phyloP scores from a whole-genome alignment of 805 yeast genomes.

The Candida jianshihensis region DNA sequence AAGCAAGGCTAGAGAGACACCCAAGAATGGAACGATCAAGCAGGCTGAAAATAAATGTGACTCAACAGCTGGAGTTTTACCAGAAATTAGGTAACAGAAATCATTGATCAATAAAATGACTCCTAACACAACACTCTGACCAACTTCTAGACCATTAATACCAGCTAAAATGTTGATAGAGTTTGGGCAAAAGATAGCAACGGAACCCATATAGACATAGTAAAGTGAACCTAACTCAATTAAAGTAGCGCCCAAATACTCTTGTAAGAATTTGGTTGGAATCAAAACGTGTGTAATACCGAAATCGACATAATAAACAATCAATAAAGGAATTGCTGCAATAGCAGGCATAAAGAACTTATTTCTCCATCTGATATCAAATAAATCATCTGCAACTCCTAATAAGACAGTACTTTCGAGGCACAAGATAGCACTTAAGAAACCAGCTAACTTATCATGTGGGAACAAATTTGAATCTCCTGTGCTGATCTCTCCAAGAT shows the following conservation, averaged over 20 bases:
- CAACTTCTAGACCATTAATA: slow-evolving; percentile 92
- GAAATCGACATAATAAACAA: slow-evolving; percentile 90
- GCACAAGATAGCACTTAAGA: slow-evolving; percentile 76
- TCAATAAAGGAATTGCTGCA: slow-evolving; percentile 83
- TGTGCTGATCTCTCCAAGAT: slow-evolving; percentile 23
- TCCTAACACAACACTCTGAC: slow-evolving; percentile 81
- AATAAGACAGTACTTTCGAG: slow-evolving; percentile 76
- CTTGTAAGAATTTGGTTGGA: slow-evolving; percentile 55
- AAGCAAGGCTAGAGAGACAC: slow-evolving; percentile 71
- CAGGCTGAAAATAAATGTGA: slow-evolving; percentile 80
- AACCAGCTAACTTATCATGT: slow-evolving; percentile 77
- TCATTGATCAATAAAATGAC: slow-evolving; percentile 71
- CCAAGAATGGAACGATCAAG: slow-evolving; percentile 77
- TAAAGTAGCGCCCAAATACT: slow-evolving; percentile 29
- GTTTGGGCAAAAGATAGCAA: slow-evolving; percentile 92
- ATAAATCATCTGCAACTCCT: slow-evolving; percentile 90
- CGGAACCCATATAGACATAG: slow-evolving; percentile 84
- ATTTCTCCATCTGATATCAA: slow-evolving; percentile 96
- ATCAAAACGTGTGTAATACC: slow-evolving; percentile 84
- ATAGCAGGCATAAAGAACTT: slow-evolving; percentile 93
- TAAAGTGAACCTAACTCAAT: slow-evolving; percentile 76
- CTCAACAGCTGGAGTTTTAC: slow-evolving; percentile 54
- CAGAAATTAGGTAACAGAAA: slow-evolving; percentile 52
- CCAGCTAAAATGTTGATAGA: slow-evolving; percentile 96
- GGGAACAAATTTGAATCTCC: slow-evolving; percentile 44